Evolutionary conservation across 441 rosid species (phyloP), one percentile per base, ranked within the genome.

Genomic region (Isatis lusitanica): DNA sequence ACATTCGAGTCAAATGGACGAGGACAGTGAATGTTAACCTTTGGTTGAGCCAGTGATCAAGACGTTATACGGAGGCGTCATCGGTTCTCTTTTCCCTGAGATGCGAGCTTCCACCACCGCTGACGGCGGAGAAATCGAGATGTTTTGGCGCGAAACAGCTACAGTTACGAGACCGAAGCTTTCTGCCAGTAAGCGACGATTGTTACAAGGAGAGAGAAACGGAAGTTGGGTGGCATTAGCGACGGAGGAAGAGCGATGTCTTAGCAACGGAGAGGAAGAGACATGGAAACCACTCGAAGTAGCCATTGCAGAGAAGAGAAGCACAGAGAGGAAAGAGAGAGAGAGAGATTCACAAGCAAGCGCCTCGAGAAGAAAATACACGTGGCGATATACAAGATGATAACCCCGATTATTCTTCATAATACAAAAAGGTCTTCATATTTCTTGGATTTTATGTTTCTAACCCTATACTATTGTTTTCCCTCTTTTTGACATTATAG

Each of bases 1-100:
- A 13, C n/a, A 58, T 12, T 3, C 2, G 58, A 50, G 9, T 46
- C 6, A 60, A 24, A 16, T 5, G 33, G 48, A 9, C 26, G 28
- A 38, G 36, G 42, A 55, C 5, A 53, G 43, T 33, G 15, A 58
- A 61, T 67, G 63, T 68, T 26, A 74, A 87, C 97, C 98, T 80
- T 94, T 91, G 12, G 90, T 87, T 11, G 98, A 94, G 53, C 97
- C 97, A 62, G 97, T 94, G 82, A 94, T 87, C 69, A 94, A 78
- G 51, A 94, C 91, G 55, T 91, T 90, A 79, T 87, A 91, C 21
- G 96, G 98, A 74, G 92, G 88, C 52, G 70, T 21, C 93, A 87
- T 89, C 16, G 93, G 87, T 60, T 83, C 87, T 71, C 68, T 85
- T 3, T 44, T 26, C 44, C 53, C 58, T 9, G 77, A 66, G 70